These are phyloP conservation scores for Penicillium cosmopolitanum DNA, from an alignment of 495 filamentous ascomycete species.

Conservation along the genomic window DNA sequence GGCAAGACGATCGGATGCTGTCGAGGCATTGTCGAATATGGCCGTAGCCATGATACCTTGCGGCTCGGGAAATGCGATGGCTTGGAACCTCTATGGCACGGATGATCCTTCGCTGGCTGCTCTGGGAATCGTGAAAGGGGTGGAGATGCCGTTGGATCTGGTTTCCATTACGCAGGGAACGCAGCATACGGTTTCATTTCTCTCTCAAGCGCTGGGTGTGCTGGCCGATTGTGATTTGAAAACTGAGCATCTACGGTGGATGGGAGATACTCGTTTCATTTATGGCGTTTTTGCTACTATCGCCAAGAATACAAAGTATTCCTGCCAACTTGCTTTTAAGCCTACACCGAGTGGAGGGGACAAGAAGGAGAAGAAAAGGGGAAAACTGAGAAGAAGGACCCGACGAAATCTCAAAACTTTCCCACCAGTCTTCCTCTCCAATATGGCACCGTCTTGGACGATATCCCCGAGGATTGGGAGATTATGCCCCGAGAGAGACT, in stretches of 20 bases:
- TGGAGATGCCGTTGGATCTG: slow-evolving; percentile 76
- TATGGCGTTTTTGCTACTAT: slow-evolving; percentile 51
- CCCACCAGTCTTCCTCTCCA: not conserved
- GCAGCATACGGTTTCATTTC: slow-evolving; percentile 71
- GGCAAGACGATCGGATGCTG: slow-evolving; percentile 69
- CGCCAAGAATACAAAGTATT: slow-evolving; percentile 52
- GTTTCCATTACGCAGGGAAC: slow-evolving; percentile 81
- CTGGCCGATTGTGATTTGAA: slow-evolving; percentile 86
- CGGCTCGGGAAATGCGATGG: slow-evolving; percentile 90
- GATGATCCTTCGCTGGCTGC: slow-evolving; percentile 71
- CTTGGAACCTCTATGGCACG: slow-evolving; percentile 81
- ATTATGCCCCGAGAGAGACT: not conserved
- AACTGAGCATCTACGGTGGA: slow-evolving; percentile 88
- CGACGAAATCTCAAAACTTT: not conserved
- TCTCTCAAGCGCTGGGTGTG: slow-evolving; percentile 84
- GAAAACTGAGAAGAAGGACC: not conserved
- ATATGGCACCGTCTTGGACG: not conserved
- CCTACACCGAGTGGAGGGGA: not conserved
- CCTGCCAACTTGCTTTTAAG: not conserved
- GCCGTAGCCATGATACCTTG: slow-evolving; percentile 85
- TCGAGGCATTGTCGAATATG: slow-evolving; percentile 69
- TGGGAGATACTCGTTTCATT: slow-evolving; percentile 64
- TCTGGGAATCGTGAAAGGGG: slow-evolving; percentile 77
- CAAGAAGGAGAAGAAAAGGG: not conserved
- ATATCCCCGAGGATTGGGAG: not conserved